These are phyloP conservation scores for Linaria vulgaris DNA, from an alignment of 257 asterid species.

Conservation along the genomic window DNA sequence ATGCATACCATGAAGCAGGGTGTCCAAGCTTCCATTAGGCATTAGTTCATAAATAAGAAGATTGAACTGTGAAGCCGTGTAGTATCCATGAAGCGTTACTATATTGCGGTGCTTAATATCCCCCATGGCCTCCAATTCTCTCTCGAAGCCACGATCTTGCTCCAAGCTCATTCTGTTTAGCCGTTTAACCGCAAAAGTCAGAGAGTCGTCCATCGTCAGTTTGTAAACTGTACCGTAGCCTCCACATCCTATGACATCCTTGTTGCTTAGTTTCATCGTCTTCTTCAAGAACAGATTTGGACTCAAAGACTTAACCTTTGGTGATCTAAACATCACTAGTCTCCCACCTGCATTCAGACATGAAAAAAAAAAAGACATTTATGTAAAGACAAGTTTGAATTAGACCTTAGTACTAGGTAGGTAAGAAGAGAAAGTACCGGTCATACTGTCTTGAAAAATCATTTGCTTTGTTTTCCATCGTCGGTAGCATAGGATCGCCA, in stretches of 20 bases:
- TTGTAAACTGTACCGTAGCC: conserved; percentile 90
- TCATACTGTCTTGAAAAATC: conserved; percentile 48
- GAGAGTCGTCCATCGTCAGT: conserved; percentile 43
- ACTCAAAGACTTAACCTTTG: conserved; percentile 45
- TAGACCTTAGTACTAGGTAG: neutral
- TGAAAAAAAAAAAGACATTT: neutral
- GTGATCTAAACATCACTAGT: conserved; percentile 68
- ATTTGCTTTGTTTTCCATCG: conserved; percentile 66
- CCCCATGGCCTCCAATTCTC: conserved; percentile 88
- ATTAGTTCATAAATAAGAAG: conserved; percentile 88
- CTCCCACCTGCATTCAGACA: conserved; percentile 61
- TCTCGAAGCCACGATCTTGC: conserved; percentile 76
- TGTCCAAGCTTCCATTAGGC: conserved; percentile 77
- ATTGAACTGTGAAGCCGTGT: conserved; percentile 66
- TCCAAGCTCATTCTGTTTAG: conserved; percentile 53
- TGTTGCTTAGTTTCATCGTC: conserved; percentile 68
- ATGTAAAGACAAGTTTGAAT: neutral
- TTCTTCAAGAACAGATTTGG: conserved; percentile 54
- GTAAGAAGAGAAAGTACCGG: conserved; percentile 40
- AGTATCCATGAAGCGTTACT: conserved; percentile 79
- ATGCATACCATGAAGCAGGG: conserved; percentile 63
- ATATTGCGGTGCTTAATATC: conserved; percentile 86
- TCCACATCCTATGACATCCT: conserved; percentile 83
- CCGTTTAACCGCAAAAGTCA: conserved; percentile 67
- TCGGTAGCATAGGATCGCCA: conserved; percentile 71